phyloP scores from a whole-genome alignment of 768 basidiomycete genomes.

The Kwoniella pini region DNA sequence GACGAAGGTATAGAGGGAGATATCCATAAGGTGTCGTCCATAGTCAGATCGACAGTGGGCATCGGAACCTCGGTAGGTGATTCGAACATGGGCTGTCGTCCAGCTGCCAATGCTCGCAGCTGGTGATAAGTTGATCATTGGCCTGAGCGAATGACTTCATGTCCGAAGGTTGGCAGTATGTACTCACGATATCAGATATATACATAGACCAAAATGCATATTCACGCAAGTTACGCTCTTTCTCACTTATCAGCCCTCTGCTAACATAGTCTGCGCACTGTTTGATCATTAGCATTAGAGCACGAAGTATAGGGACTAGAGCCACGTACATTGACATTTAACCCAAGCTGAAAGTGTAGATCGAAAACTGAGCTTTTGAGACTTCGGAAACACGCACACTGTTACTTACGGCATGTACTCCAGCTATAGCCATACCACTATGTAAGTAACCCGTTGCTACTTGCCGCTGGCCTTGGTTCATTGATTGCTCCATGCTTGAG shows the following conservation, averaged over 20 bases:
- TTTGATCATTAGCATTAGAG: neutral
- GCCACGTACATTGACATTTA: constrained; percentile 24
- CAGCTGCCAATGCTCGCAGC: constrained; percentile 27
- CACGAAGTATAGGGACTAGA: too few relatives aligned
- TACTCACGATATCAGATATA: constrained; percentile 19
- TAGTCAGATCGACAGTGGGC: constrained; percentile 11
- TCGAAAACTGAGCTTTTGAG: neutral
- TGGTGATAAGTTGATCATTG: neutral
- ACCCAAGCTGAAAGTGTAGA: constrained; percentile 20
- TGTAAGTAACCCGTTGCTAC: constrained; percentile 23
- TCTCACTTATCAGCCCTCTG: constrained; percentile 17
- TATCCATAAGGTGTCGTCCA: constrained; percentile 7
- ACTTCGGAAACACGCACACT: neutral
- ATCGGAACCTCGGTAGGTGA: constrained; percentile 1
- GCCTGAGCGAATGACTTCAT: neutral
- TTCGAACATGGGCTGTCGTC: constrained; percentile 21
- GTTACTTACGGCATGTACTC: constrained; percentile 29
- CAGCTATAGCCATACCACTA: constrained; percentile 26
- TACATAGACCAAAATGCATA: constrained; percentile 28
- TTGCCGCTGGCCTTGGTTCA: constrained; percentile 9
- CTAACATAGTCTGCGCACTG: constrained; percentile 22
- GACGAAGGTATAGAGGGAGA: constrained; percentile 5
- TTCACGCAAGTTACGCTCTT: constrained; percentile 19
- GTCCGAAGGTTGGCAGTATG: neutral
- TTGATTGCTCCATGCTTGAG: neutral